Evolutionary conservation across 768 basidiomycete species (phyloP), one percentile per base, ranked within the genome.

Genomic region (Cystobasidium ongulense): DNA sequence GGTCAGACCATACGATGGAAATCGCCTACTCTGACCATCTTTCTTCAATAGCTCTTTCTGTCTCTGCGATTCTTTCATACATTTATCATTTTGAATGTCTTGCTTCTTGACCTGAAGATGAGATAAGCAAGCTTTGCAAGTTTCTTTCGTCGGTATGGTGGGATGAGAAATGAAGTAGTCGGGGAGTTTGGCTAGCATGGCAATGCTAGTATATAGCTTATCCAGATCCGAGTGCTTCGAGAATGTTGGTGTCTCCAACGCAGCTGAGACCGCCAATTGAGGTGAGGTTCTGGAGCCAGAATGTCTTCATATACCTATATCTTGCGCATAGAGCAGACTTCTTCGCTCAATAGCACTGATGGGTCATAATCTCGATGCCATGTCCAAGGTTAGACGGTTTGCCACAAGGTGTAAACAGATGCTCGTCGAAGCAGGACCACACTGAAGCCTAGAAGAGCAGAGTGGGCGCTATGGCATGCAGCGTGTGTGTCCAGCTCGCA

Each of bases 11-110:
- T n/a, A n/a, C n/a, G n/a, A n/a, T n/a, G 35, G 33, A 46, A 38
- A 39, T 39, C 21, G 63, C 38, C 17, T 41, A 64, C 63, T 64
- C 63, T 64, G 63, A 46, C 63, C 15, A 41, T 64, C 63, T 35
- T 64, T 64, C 23, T 41, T 27, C 23, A 31, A 27, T 15, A 64
- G 38, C 63, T 64, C 36, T 4, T 25, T 27, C 33, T 39, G 35
- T 36, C 38, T 64, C 13, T 36, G 33, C 1, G 33, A 36, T 27
- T 39, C 38, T 23, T 38, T 39, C 33, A 39, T 3, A 21, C 10
- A 39, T 21, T 46, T 46, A 35, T 64, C 63, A 46, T 46, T 38
- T 25, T 36, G 23, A 11, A 64, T 64, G 4, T 39, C 36, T 17
- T 27, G 7, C 23, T 36, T 38, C 29, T 64, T 64, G 35, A 21